phyloP scores from a whole-genome alignment of 139 green algal species.

The Trebouxia sp. region DNA sequence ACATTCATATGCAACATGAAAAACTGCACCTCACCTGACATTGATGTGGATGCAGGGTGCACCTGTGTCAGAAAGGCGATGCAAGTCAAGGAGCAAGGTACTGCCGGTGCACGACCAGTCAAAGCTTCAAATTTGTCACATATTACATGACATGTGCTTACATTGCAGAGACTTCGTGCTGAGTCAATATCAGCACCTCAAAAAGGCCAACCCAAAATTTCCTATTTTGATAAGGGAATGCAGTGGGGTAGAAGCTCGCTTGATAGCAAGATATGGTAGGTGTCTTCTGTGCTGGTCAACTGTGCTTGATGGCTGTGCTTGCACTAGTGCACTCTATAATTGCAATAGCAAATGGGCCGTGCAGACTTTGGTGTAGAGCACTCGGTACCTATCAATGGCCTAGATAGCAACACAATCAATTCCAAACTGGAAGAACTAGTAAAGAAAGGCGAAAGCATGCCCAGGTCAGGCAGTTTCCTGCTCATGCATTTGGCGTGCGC shows the following conservation, averaged over 20 bases:
- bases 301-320: background rate
- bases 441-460: conserved; percentile 48
- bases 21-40: background rate
- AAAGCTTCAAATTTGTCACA: background rate
- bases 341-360: too few species aligned
- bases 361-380: conserved; percentile 79
- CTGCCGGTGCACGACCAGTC: background rate
- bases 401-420: conserved; percentile 47
- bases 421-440: conserved; percentile 70
- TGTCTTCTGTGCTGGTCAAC: background rate
- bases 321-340: too few species aligned
- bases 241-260: conserved; percentile 67
- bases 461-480: conserved; percentile 27
- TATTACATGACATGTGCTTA: background rate
- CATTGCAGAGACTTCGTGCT: conserved; percentile 80
- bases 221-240: conserved; percentile 85
- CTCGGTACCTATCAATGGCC: conserved; percentile 61
- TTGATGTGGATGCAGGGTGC: conserved; percentile 58
- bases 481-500: background rate
- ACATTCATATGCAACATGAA: background rate
- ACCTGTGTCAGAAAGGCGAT: conserved; percentile 72
- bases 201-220: conserved; percentile 87
- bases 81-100: conserved; percentile 78
- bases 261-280: conserved; percentile 81
- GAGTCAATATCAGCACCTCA: conserved; percentile 82